Evolutionary conservation across 495 filamentous ascomycete species (phyloP).

Genomic region (Daldinia vernicosa): DNA sequence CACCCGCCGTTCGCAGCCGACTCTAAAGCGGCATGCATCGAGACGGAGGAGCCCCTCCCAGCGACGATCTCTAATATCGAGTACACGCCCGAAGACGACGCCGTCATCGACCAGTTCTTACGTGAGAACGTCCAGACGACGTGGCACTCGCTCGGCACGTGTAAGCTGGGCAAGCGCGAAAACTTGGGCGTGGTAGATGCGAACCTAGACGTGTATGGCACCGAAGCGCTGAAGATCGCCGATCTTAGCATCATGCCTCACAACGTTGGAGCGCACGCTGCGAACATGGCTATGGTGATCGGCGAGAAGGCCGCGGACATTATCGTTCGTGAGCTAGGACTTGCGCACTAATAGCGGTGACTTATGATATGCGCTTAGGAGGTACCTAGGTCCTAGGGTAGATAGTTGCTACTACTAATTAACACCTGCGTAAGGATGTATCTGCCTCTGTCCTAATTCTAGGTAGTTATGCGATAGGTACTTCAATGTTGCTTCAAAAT

Average conservation of each 20-base stretch:
- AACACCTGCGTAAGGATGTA: not conserved
- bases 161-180: constrained; percentile 48
- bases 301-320: not conserved
- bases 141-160: constrained; percentile 62
- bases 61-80: not conserved
- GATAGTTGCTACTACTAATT: not conserved
- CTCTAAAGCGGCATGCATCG: not conserved
- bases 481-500: too few relatives aligned
- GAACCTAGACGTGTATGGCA: not conserved
- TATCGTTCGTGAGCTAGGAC: not conserved
- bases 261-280: not conserved
- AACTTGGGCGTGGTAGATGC: constrained; percentile 28
- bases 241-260: not conserved
- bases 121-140: constrained; percentile 53
- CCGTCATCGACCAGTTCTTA: constrained; percentile 54
- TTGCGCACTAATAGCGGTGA: not conserved
- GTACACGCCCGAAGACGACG: constrained; percentile 55
- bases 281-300: not conserved
- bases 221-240: not conserved
- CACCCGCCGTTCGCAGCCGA: not conserved
- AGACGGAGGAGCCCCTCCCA: not conserved
- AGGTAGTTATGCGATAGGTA: too few relatives aligned
- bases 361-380: not conserved
- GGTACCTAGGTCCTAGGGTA: too few relatives aligned
- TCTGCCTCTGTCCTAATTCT: too few relatives aligned